A percentile compares a stretch with the other conserved stretches of the same genome.
phyloP scores from a whole-genome alignment of 345 rosid species.

The Kernera saxatilis region DNA sequence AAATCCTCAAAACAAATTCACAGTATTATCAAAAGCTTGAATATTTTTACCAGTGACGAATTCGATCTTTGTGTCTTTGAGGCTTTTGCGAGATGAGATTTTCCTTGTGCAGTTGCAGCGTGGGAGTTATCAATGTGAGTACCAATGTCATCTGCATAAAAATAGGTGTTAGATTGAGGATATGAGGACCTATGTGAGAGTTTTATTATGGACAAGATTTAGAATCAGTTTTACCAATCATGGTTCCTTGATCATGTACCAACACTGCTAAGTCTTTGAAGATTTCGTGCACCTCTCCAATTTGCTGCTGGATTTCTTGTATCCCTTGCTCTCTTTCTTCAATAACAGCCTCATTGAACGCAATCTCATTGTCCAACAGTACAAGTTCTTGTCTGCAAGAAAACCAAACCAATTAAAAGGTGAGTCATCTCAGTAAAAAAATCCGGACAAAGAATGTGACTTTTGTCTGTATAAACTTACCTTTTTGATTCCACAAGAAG shows the following conservation, averaged over 20 bases:
- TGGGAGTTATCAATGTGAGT: conserved; percentile 67
- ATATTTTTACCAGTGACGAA: conserved; percentile 72
- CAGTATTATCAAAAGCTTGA: background rate
- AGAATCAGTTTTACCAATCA: conserved; percentile 53
- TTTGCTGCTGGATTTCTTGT: conserved; percentile 89
- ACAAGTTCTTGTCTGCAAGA: conserved; percentile 74
- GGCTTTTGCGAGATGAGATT: conserved; percentile 75
- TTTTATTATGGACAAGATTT: background rate
- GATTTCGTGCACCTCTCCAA: conserved; percentile 92
- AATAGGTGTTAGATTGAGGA: background rate
- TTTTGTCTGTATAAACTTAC: conserved; percentile 27
- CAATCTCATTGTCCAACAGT: conserved; percentile 82
- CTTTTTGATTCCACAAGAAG: conserved; percentile 83
- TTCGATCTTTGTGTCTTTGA: conserved; percentile 87
- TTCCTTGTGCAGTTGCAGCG: conserved; percentile 78
- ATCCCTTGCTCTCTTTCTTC: conserved; percentile 97
- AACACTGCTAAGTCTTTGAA: conserved; percentile 91
- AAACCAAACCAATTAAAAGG: background rate
- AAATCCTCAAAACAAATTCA: background rate
- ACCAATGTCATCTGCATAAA: conserved; percentile 66
- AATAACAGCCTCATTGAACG: conserved; percentile 81
- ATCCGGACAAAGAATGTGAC: background rate
- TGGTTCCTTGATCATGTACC: conserved; percentile 91
- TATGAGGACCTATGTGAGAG: background rate
- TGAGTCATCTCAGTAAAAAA: background rate